Base-by-base conservation (phyloP, 176 grass and related monocot species). In the Aegilops bicornis region DNA sequence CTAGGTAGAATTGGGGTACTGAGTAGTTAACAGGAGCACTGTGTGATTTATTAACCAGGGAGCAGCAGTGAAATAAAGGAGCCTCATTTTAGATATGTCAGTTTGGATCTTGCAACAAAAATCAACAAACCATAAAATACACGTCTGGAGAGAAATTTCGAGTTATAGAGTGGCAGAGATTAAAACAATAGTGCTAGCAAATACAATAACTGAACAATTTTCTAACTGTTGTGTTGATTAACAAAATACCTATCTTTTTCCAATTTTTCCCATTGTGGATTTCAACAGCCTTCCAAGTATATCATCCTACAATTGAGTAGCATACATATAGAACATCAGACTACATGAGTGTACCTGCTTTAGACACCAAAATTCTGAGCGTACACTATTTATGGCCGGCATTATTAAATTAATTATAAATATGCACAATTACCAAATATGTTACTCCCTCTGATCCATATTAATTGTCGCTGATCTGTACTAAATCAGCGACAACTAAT, bases 171-270 rank as follows among this genome's bases (percentile, higher is more conserved):
- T n/a, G 68, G 30, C 12, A 70, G 13, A 74, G 10, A 72, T 83
- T 83, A 71, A 56, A 36, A 22, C 40, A 71, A 16, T 19, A 37
- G 32, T 59, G 69, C 1, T 56, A 40, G 73, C 20, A 69, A 79
- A 73, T 45, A 56, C 16, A 75, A 73, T 12, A 76, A 67, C 59
- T 42, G 23, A 54, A 30, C 32, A 68, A 56, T 10, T 78, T 86
- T 69, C 23, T 58, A 37, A 19, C 39, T 67, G 73, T 40, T 80
- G 19, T 48, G 30, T 75, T 29, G 76, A 77, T 31, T 66, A 37
- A 48, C 39, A 69, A 25, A 77, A 72, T 93, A 97, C 95, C 92
- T 89, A 97, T 97, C 40, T 93, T 97, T 88, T 97, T 97, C 95
- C 95, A 97, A 65, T 91, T 97, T 91, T 95, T 97, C 10, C 95